A percentile compares a stretch with the other conserved stretches of the same genome.
Evolutionary conservation across 2,329 filamentous ascomycete genomes (phyloP).

Genomic region (Monilinia polystroma): DNA sequence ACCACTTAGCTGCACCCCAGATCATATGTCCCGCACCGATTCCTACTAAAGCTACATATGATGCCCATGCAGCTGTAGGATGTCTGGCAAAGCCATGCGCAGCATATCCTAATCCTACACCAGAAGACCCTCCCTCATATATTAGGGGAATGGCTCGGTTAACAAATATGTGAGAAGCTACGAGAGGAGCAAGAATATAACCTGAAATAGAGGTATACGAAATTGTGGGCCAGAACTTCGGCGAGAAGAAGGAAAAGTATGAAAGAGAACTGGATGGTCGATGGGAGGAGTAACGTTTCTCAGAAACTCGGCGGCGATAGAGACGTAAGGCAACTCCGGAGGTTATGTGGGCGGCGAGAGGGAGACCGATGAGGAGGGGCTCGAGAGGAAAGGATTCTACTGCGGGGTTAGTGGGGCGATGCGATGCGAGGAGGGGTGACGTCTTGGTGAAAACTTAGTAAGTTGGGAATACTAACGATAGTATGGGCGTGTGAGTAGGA

Average conservation of each 20-base stretch:
- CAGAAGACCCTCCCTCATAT: slow-evolving; percentile 81
- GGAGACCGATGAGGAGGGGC: slow-evolving; percentile 71
- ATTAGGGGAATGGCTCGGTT: slow-evolving; percentile 74
- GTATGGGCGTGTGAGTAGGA: slow-evolving; percentile 86
- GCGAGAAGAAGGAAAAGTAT: slow-evolving; percentile 61
- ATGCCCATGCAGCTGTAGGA: slow-evolving; percentile 62
- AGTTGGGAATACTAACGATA: slow-evolving; percentile 67
- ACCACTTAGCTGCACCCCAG: slow-evolving; percentile 84
- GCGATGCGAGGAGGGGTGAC: slow-evolving; percentile 60
- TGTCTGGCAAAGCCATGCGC: slow-evolving; percentile 80
- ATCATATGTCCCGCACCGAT: slow-evolving; percentile 74
- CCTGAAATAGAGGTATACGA: slow-evolving; percentile 71
- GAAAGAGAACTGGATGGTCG: slow-evolving; percentile 72
- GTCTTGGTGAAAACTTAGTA: slow-evolving; percentile 60
- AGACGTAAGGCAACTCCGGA: slow-evolving; percentile 77
- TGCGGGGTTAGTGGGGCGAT: slow-evolving; percentile 12
- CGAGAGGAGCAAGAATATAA: slow-evolving; percentile 64
- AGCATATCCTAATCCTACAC: slow-evolving; percentile 80
- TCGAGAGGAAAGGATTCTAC: slow-evolving; percentile 65
- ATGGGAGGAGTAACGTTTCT: slow-evolving; percentile 66
- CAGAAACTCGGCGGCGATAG: slow-evolving; percentile 71
- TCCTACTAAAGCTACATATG: slow-evolving; percentile 67
- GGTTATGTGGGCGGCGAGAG: slow-evolving; percentile 73
- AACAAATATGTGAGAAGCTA: slow-evolving; percentile 69
- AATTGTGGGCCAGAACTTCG: slow-evolving; percentile 69